phyloP scores from a whole-genome alignment of 1,139 yeast genomes.

The Citeromyces hawaiiensis region DNA sequence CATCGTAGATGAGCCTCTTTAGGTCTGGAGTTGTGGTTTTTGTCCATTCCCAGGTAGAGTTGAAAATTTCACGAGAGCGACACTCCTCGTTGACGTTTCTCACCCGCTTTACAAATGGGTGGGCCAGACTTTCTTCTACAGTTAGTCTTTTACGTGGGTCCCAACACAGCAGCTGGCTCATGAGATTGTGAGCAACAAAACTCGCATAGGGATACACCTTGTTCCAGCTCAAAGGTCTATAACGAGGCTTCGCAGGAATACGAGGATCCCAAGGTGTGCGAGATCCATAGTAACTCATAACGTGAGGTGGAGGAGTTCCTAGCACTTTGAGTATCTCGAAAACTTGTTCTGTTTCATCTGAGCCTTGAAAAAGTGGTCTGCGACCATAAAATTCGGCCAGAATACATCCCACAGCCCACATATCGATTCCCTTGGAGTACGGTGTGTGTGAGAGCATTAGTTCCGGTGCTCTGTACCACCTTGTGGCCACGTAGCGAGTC shows the following conservation, averaged over 20 bases:
- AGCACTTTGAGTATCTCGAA: constrained; percentile 47
- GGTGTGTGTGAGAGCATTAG: constrained; percentile 84
- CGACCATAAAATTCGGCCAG: constrained; percentile 64
- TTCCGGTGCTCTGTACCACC: too few species aligned
- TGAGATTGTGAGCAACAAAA: constrained; percentile 28
- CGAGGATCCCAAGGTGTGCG: constrained; percentile 25
- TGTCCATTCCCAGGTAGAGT: constrained; percentile 45
- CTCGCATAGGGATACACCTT: constrained; percentile 49
- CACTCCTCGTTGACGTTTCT: constrained; percentile 40
- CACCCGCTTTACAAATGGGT: constrained; percentile 32
- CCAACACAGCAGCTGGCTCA: constrained; percentile 48
- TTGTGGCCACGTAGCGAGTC: constrained; percentile 83
- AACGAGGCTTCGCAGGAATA: constrained; percentile 24
- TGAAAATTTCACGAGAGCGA: constrained; percentile 30
- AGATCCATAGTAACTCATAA: constrained; percentile 17
- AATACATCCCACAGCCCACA: constrained; percentile 82
- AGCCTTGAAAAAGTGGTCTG: constrained; percentile 60
- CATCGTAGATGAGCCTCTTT: constrained; percentile 29
- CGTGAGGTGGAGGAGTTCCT: constrained; percentile 42
- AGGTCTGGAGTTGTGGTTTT: constrained; percentile 24
- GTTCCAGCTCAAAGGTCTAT: constrained; percentile 28
- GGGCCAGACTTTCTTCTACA: constrained; percentile 37
- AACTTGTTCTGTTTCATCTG: constrained; percentile 50
- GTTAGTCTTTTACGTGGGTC: constrained; percentile 32
- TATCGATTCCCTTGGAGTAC: constrained; percentile 47